Percentiles rank a stretch among this genome's conserved stretches.
Conservation (phyloP, 2,329 filamentous ascomycete genomes). For the Aspergillus tamarii region DNA sequence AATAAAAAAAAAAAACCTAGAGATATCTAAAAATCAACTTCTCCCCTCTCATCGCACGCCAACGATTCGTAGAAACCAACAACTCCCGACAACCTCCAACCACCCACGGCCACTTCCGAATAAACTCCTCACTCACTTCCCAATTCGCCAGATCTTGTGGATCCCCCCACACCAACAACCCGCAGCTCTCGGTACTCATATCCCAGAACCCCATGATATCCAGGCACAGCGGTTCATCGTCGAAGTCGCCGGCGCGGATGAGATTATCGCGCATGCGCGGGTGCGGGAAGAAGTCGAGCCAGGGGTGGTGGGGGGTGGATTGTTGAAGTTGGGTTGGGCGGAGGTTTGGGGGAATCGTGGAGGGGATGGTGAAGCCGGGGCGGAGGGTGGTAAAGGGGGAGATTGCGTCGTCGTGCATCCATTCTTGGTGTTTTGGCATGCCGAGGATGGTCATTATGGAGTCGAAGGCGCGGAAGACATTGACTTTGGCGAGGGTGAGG, state of each 20-base stretch:
- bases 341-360: conserved; percentile 30
- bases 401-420: conserved; percentile 33
- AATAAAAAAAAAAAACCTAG: neutral
- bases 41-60: conserved; percentile 24
- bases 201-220: conserved; percentile 44
- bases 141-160: conserved; percentile 50
- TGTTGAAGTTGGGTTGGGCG: conserved; percentile 45
- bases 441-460: conserved; percentile 34
- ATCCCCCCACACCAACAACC: conserved; percentile 55
- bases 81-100: conserved; percentile 32
- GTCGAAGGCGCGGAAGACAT: conserved; percentile 40
- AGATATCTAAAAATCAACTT: conserved; percentile 14
- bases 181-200: conserved; percentile 24
- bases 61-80: conserved; percentile 32
- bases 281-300: conserved; percentile 38
- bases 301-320: conserved; percentile 45
- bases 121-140: conserved; percentile 53
- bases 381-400: conserved; percentile 28
- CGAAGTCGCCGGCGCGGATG: conserved; percentile 35
- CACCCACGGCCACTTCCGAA: conserved; percentile 49
- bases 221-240: conserved; percentile 41
- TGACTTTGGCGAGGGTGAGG: conserved; percentile 37
- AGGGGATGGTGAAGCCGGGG: conserved; percentile 10
- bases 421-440: conserved; percentile 14
- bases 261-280: conserved; percentile 47